phyloP scores from a whole-genome alignment of 352 stramenopile species.

The Pythium sp. region DNA sequence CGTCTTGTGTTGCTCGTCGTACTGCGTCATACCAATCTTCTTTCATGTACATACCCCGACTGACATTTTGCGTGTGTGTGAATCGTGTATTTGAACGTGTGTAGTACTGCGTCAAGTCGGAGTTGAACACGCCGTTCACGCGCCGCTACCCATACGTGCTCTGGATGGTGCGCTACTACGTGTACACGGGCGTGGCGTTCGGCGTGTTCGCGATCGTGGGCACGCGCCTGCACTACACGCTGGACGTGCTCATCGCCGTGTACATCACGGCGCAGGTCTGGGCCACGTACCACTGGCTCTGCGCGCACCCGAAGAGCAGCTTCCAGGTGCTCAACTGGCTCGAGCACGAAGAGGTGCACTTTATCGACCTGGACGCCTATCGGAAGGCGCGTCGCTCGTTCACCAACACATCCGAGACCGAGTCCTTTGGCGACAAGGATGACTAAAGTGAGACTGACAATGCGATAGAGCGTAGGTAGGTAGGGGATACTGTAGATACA shows the following conservation, averaged over 20 bases:
- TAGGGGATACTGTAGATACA: background rate
- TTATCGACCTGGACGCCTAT: slow-evolving; percentile 79
- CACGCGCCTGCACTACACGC: slow-evolving; percentile 84
- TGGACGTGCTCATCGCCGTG: slow-evolving; percentile 84
- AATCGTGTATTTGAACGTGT: background rate
- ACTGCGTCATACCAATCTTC: background rate
- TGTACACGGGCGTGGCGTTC: slow-evolving; percentile 57
- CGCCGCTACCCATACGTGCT: slow-evolving; percentile 67
- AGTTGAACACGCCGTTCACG: slow-evolving; percentile 87
- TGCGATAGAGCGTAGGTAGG: background rate
- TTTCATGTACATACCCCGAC: background rate
- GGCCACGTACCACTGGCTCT: slow-evolving; percentile 85
- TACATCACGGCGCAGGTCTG: slow-evolving; percentile 86
- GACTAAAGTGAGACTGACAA: slow-evolving; percentile 3
- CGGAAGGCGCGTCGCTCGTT: slow-evolving; percentile 66
- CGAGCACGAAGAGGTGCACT: slow-evolving; percentile 75
- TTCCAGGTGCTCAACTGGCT: slow-evolving; percentile 80
- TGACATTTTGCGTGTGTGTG: background rate
- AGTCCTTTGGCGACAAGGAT: slow-evolving; percentile 16
- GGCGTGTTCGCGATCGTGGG: slow-evolving; percentile 84
- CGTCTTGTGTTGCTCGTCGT: background rate
- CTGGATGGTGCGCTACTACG: slow-evolving; percentile 81
- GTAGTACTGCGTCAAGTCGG: slow-evolving; percentile 48
- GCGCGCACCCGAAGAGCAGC: slow-evolving; percentile 48
- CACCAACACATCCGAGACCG: slow-evolving; percentile 24